A percentile compares a stretch with the other conserved stretches of the same genome.
phyloP scores from a whole-genome alignment of 495 filamentous ascomycete genomes.

The Penicillium simplicissimum region DNA sequence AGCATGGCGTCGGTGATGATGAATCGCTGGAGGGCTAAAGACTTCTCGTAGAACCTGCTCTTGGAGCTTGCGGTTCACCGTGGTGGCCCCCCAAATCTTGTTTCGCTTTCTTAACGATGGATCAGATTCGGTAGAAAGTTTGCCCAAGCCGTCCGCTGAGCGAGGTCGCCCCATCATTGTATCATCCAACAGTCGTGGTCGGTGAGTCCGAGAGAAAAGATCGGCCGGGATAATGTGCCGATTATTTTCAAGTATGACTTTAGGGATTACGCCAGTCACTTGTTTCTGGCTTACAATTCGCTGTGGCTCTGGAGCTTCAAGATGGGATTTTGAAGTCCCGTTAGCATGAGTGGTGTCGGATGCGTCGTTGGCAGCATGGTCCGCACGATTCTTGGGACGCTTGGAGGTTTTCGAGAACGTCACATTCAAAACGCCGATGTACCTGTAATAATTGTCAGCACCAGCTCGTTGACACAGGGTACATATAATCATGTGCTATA shows the following conservation, averaged over 20 bases:
- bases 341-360: slow-evolving; percentile 26
- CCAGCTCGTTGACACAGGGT: background rate
- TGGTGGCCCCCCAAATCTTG: slow-evolving; percentile 93
- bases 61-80: slow-evolving; percentile 81
- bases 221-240: slow-evolving; percentile 90
- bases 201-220: slow-evolving; percentile 54
- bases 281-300: slow-evolving; percentile 82
- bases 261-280: slow-evolving; percentile 65
- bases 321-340: slow-evolving; percentile 18
- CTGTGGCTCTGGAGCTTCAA: slow-evolving; percentile 44
- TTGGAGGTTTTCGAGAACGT: slow-evolving; percentile 87
- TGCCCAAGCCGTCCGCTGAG: slow-evolving; percentile 21
- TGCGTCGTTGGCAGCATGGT: slow-evolving; percentile 25
- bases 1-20: slow-evolving; percentile 61
- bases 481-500: background rate
- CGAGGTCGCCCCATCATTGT: slow-evolving; percentile 19
- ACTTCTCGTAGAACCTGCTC: slow-evolving; percentile 95
- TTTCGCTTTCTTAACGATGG: slow-evolving; percentile 41
- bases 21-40: slow-evolving; percentile 80
- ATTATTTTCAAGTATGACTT: slow-evolving; percentile 94
- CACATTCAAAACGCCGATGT: slow-evolving; percentile 96
- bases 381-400: slow-evolving; percentile 51
- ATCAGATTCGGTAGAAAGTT: slow-evolving; percentile 18
- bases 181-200: slow-evolving; percentile 34
- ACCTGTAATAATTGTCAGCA: slow-evolving; percentile 52